Percentiles rank a stretch among this genome's conserved stretches.
phyloP scores from a whole-genome alignment of 23 red algal genomes.

The Agarophyton chilense region DNA sequence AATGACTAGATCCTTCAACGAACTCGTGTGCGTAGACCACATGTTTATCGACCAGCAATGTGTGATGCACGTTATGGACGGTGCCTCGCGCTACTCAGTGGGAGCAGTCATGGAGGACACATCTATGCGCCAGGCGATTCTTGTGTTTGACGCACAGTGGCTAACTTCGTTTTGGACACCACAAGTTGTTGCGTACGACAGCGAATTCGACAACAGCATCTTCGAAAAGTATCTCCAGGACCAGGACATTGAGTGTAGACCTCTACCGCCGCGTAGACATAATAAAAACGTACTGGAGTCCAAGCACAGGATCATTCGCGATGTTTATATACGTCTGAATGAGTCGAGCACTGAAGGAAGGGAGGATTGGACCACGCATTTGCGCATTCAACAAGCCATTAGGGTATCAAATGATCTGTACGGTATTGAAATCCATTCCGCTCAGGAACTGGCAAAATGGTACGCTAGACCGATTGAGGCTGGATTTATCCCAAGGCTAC shows the following conservation, averaged over 20 bases:
- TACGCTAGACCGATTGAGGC: conserved; percentile 1
- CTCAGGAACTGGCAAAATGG: conserved; percentile 1
- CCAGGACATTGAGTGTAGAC: neutral
- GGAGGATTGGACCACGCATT: neutral
- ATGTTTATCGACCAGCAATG: conserved; percentile 20
- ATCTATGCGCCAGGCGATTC: neutral
- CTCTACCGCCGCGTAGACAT: neutral
- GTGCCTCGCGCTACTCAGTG: neutral
- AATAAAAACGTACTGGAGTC: conserved; percentile 37
- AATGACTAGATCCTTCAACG: conserved; percentile 36
- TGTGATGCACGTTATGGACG: conserved; percentile 14
- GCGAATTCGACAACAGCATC: conserved; percentile 18
- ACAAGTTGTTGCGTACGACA: neutral
- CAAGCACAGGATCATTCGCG: conserved; percentile 17
- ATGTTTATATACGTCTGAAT: neutral
- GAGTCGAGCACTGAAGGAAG: neutral
- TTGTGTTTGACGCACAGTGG: conserved; percentile 13
- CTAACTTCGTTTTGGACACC: conserved; percentile 7
- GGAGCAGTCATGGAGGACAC: neutral
- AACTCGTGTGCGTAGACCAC: conserved; percentile 19
- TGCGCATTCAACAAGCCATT: neutral
- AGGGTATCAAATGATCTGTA: conserved; percentile 28
- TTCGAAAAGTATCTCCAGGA: neutral
- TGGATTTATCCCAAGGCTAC: neutral
- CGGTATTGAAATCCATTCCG: neutral